These are phyloP conservation scores for Mortierella sp. DNA, from an alignment of 371 early-diverging fungal genomes.

Conservation along the genomic window DNA sequence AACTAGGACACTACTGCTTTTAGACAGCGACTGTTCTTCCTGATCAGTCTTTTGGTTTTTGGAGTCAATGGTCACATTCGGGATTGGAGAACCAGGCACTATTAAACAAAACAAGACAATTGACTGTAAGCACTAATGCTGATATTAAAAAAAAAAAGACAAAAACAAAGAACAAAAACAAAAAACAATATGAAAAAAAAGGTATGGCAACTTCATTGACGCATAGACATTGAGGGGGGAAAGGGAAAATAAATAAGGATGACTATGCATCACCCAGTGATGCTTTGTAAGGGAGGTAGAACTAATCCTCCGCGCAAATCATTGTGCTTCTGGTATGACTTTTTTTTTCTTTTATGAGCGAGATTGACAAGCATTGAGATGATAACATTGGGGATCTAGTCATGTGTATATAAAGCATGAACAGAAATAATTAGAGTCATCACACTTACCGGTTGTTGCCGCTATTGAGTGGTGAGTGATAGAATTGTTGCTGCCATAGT, in stretches of 20 bases:
- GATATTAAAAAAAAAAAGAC: background rate
- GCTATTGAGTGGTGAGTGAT: no score
- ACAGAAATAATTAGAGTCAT: no score
- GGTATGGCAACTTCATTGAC: no score
- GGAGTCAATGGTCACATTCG: background rate
- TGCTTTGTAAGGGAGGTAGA: background rate
- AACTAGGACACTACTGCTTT: background rate
- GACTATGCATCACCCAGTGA: background rate
- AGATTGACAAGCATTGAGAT: no score
- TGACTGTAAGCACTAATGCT: background rate
- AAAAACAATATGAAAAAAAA: background rate
- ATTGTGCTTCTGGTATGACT: constrained; percentile 1
- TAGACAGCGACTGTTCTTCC: background rate
- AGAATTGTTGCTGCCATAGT: no score
- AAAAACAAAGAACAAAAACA: background rate
- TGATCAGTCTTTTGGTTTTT: background rate
- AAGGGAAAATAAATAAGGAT: background rate
- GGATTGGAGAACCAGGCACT: background rate
- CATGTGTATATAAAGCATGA: no score
- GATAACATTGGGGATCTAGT: no score
- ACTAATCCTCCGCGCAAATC: constrained; percentile 7
- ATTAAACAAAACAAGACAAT: background rate
- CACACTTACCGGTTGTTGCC: no score
- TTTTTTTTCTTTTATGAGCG: background rate
- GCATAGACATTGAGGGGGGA: background rate